Base-by-base conservation (phyloP, 192 early-diverging fungal species). In the Coemansia sp. region DNA sequence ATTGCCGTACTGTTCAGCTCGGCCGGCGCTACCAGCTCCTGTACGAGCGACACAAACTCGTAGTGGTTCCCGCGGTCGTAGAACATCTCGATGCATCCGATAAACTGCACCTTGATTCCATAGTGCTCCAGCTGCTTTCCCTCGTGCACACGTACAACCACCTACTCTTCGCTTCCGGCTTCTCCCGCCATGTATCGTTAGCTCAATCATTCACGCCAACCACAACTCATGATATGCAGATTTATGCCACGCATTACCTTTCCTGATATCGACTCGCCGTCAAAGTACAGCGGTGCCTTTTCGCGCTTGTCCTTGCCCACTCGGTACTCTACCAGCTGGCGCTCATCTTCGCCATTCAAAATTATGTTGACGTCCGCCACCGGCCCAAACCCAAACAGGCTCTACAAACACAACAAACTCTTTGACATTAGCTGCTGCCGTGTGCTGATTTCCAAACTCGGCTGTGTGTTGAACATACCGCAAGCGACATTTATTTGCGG, bases 61-160 rank as follows among this genome's bases (percentile, higher is more conserved):
- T 93, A 91, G 70, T 95, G 93, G 67, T 94, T 94, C 54, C 95
- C 91, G 45, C 93, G 85, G 76, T 97, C 94, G 76, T 95, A 93
- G 75, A 94, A 98, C 53, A 98, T 85, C 64, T 99, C 97, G 87
- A 80, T 99, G 70, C 93, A 88, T 27, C 97, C 97, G n/a, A 99
- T 87, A 79, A 98, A 98, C 76, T 99, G 94, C 41, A 97, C 91
- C 69, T 97, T 98, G 64, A 99, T 97, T 22, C 97, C 97, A 59
- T 95, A 90, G 84, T 99, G 97, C 73, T 99, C 96, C 51, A 98
- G 77, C 62, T 87, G 89, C 75, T 95, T 97, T n/a, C 92, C 94
- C 67, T 98, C 95, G 62, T 79, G 66, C 17, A 79, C 75, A 23
- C 71, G 73, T 27, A 76, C 63, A 24, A 84, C 70, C 15, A 81